phyloP scores from a whole-genome alignment of 495 filamentous ascomycete species.

The Hypoxylon rickii region DNA sequence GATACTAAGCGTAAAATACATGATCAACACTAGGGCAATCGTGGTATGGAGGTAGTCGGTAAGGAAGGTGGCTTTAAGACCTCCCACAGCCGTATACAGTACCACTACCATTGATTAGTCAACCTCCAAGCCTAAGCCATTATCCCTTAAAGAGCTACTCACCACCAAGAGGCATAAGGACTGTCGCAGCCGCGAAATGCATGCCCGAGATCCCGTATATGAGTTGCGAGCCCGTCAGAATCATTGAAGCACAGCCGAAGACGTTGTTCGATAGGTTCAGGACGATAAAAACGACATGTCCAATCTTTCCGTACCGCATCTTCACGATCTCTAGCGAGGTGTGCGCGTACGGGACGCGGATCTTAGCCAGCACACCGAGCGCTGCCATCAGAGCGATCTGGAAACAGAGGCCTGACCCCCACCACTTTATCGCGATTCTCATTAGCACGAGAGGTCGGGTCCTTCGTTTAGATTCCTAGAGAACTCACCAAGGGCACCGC shows the following conservation, averaged over 20 bases:
- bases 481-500: slow-evolving; percentile 67
- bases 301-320: slow-evolving; percentile 47
- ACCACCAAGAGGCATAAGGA: slow-evolving; percentile 54
- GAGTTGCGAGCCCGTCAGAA: slow-evolving; percentile 80
- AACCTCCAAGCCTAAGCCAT: neutral
- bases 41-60: slow-evolving; percentile 66
- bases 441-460: too few relatives aligned
- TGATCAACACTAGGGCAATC: slow-evolving; percentile 76
- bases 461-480: too few relatives aligned
- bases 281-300: slow-evolving; percentile 69
- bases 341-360: slow-evolving; percentile 73
- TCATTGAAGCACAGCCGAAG: slow-evolving; percentile 74
- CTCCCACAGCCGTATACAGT: slow-evolving; percentile 59
- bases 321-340: slow-evolving; percentile 69
- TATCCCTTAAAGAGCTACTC: slow-evolving; percentile 14
- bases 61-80: slow-evolving; percentile 41
- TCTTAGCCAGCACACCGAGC: slow-evolving; percentile 79
- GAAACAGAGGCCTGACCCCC: slow-evolving; percentile 58
- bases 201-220: slow-evolving; percentile 75
- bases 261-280: slow-evolving; percentile 75
- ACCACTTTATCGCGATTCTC: slow-evolving; percentile 55
- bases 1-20: slow-evolving; percentile 79
- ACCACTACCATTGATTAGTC: slow-evolving; percentile 70
- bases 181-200: slow-evolving; percentile 70
- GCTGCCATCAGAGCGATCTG: slow-evolving; percentile 81